Conservation (phyloP, 331 rosid species). For the Dryas integrifolia region DNA sequence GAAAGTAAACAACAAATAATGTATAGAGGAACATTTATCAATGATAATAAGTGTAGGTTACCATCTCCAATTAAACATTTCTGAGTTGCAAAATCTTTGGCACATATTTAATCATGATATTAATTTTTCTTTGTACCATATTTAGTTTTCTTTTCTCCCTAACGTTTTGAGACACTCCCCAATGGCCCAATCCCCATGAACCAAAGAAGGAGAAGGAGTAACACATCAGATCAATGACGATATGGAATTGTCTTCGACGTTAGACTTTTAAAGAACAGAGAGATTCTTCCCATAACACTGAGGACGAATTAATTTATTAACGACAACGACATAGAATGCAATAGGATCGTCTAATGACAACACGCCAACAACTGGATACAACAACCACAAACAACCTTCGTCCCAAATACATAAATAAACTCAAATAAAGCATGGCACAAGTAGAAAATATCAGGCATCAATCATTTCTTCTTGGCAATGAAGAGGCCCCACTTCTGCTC, state of each 20-base stretch:
- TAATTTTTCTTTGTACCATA: no score
- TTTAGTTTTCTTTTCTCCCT: background rate
- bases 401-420: background rate
- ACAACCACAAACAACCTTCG: background rate
- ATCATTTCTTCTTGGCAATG: slow-evolving; percentile 59
- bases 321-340: background rate
- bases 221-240: background rate
- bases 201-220: background rate
- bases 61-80: background rate
- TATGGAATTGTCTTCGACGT: background rate
- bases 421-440: background rate
- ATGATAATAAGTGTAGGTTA: background rate
- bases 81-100: no score
- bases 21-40: background rate
- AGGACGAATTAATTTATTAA: background rate
- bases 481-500: slow-evolving; percentile 96
- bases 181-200: background rate
- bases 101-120: no score
- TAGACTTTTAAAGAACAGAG: background rate
- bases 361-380: background rate
- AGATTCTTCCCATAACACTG: background rate
- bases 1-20: background rate
- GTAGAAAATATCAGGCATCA: slow-evolving; percentile 5
- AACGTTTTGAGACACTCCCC: background rate
- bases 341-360: background rate